Conservation (phyloP, 176 grass and related monocot genomes). For the Aegilops bicornis region DNA sequence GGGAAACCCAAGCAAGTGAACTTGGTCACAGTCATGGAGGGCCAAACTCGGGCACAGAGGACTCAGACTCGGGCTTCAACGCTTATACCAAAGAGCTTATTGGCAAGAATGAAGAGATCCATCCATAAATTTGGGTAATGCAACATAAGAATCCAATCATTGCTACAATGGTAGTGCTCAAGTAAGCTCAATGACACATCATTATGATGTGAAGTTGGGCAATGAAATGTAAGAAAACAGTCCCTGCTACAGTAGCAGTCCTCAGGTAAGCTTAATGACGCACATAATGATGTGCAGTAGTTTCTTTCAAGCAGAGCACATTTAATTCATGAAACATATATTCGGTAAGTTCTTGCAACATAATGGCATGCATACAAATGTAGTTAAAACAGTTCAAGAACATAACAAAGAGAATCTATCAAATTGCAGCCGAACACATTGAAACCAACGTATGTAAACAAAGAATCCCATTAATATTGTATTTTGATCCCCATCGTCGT, state of each 20-base stretch:
- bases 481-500: too few species aligned
- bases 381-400: too few species aligned
- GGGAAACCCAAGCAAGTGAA: too few species aligned
- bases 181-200: background rate
- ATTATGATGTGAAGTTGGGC: constrained; percentile 68
- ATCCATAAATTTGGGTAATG: constrained; percentile 59
- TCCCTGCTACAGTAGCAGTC: constrained; percentile 54
- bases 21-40: too few species aligned
- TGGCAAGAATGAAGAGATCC: constrained; percentile 53
- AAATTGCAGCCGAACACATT: too few species aligned
- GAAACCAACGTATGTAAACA: background rate
- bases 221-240: constrained; percentile 85
- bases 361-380: background rate
- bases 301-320: background rate
- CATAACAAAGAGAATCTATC: too few species aligned
- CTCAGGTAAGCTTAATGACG: background rate
- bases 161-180: constrained; percentile 39
- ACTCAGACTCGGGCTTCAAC: constrained; percentile 56
- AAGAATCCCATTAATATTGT: background rate
- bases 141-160: constrained; percentile 83
- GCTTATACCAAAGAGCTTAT: constrained; percentile 77
- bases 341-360: background rate
- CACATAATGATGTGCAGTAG: background rate
- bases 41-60: background rate
- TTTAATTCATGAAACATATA: background rate